A percentile compares a stretch with the other conserved stretches of the same genome.
Evolutionary conservation across 345 rosid genomes (phyloP).

Genomic region (Lepidium africanum): DNA sequence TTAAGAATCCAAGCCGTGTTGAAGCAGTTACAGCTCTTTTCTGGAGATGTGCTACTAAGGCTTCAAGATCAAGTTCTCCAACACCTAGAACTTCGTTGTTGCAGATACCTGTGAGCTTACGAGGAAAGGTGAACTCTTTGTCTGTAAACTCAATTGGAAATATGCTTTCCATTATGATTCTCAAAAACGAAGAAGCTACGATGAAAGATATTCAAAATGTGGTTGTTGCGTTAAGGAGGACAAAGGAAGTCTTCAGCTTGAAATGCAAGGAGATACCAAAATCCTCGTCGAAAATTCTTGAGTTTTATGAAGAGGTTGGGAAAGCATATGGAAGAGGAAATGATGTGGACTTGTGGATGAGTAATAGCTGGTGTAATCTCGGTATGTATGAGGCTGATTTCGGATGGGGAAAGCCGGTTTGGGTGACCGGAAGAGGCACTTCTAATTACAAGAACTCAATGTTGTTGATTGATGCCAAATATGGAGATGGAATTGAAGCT

Average conservation of each 20-base stretch:
- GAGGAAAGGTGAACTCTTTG: constrained; percentile 14
- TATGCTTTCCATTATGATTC: constrained; percentile 19
- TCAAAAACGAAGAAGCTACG: constrained; percentile 13
- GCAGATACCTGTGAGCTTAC: constrained; percentile 17
- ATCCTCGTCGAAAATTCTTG: not conserved
- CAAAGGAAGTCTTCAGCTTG: not conserved
- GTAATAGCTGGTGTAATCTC: constrained; percentile 37
- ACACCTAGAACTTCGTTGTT: constrained; percentile 8
- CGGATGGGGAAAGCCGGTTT: constrained; percentile 53
- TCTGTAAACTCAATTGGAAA: constrained; percentile 23
- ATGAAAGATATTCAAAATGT: constrained; percentile 10
- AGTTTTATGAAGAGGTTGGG: constrained; percentile 5
- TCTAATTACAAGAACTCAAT: constrained; percentile 25
- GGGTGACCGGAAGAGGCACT: constrained; percentile 29
- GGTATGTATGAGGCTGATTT: constrained; percentile 42
- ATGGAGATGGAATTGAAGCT: constrained; percentile 39
- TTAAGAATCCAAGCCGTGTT: constrained; percentile 29
- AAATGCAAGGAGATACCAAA: not conserved
- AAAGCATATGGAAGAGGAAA: not conserved
- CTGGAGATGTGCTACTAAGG: constrained; percentile 25
- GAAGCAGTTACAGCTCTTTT: constrained; percentile 29
- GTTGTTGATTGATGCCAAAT: constrained; percentile 33
- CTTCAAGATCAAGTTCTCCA: constrained; percentile 8
- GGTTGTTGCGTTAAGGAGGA: constrained; percentile 13
- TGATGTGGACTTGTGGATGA: constrained; percentile 20